Evolutionary conservation across 2,329 filamentous ascomycete genomes (phyloP), one percentile per base, ranked within the genome.

Genomic region (Hymenoscyphus scutula): DNA sequence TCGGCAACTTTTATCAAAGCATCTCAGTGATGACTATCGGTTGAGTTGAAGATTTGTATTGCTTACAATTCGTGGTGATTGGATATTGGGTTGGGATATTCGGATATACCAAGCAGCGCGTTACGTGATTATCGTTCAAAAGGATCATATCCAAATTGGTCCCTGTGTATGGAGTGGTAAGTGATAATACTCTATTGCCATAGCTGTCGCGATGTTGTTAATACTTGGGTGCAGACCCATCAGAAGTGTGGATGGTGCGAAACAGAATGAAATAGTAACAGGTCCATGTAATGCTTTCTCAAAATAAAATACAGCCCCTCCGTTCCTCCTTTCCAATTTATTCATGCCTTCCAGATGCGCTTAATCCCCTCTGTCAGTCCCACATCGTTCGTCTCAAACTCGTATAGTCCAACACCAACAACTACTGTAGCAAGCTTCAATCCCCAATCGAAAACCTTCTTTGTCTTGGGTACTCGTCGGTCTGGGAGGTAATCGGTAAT

Each of bases 381-480:
- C 59, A 99, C 92, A 71, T 99, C 95, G 75, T 97, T 98, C 34
- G 95, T 99, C 87, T 99, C 95, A 73, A 98, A 98, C 78, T 98
- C 94, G 80, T 99, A 99, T 73, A 98, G 83, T 62, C 93, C 93
- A 68, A 97, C 83, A 58, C 90, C 92, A 66, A 93, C 91, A 59
- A 91, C 80, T 63, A 94, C 81, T 11, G 96, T 97, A 64, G 85
- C 88, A 54, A 82, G 79, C 73, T 93, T 92, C 67, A 98, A 85
- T 41, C 82, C 80, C 92, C 92, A 98, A 77, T 84, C 85, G 75
- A 88, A 82, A n/a, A 81, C 60, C 74, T 85, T 87, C 75, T 86
- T 85, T 64, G 85, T 78, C 68, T 83, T 85, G 58, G 92, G 91
- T 69, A 90, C 83, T 71, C 86, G 83, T 74, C 83, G 83, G 68